These are phyloP conservation scores for Phytophthora agathidicida DNA, from an alignment of 352 stramenopile genomes.

Conservation along the genomic window DNA sequence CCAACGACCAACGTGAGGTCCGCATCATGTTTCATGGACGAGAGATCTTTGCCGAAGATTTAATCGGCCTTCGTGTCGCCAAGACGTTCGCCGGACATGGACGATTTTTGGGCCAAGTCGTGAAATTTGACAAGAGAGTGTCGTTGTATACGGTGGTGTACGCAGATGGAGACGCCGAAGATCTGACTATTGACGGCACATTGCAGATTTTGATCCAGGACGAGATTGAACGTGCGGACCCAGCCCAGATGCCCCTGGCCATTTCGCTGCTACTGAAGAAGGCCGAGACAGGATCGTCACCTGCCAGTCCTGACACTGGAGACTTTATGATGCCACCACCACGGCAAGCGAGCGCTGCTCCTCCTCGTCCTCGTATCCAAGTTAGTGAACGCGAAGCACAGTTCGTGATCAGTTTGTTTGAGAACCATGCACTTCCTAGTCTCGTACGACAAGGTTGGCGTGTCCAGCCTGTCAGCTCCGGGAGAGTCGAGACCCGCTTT, in stretches of 20 bases:
- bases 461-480: constrained; percentile 45
- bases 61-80: constrained; percentile 82
- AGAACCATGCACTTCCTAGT: constrained; percentile 76
- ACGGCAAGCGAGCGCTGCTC: constrained; percentile 1
- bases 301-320: constrained; percentile 26
- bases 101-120: constrained; percentile 86
- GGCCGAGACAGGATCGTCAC: constrained; percentile 11
- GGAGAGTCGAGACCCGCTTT: constrained; percentile 28
- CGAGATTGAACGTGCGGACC: constrained; percentile 82
- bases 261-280: constrained; percentile 43
- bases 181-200: constrained; percentile 76
- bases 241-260: constrained; percentile 46
- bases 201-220: constrained; percentile 88
- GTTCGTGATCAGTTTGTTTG: constrained; percentile 79
- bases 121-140: constrained; percentile 82
- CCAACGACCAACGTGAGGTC: constrained; percentile 42
- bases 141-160: constrained; percentile 85
- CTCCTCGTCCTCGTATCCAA: constrained; percentile 37
- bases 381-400: constrained; percentile 79
- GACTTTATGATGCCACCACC: constrained; percentile 33
- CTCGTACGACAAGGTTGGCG: constrained; percentile 74
- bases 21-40: constrained; percentile 78
- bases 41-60: constrained; percentile 73
- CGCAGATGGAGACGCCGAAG: constrained; percentile 81
- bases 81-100: constrained; percentile 84